Conservation (phyloP, 2,329 filamentous ascomycete species). For the Aspergillus sp. region DNA sequence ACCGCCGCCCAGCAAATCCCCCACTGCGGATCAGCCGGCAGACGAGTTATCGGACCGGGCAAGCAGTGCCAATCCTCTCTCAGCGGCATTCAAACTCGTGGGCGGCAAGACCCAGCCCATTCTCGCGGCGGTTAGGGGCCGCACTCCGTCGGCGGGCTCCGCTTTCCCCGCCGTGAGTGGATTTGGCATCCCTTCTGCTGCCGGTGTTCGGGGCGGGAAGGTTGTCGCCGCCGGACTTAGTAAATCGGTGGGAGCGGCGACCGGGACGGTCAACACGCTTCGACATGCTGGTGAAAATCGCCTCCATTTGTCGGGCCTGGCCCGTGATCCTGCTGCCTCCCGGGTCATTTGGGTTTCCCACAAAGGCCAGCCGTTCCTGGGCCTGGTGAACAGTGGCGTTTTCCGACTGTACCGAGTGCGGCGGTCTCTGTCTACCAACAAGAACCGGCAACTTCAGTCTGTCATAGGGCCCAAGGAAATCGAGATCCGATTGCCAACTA, state of each 20-base stretch:
- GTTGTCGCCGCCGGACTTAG: slow-evolving; percentile 51
- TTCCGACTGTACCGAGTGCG: slow-evolving; percentile 47
- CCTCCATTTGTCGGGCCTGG: slow-evolving; percentile 44
- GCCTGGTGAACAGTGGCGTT: slow-evolving; percentile 45
- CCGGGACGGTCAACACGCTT: slow-evolving; percentile 48
- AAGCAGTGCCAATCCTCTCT: slow-evolving; percentile 51
- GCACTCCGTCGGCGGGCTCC: slow-evolving; percentile 48
- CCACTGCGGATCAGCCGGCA: slow-evolving; percentile 45
- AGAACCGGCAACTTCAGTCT: slow-evolving; percentile 53
- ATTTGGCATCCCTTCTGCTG: slow-evolving; percentile 47
- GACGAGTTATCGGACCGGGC: slow-evolving; percentile 49
- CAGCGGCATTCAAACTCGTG: slow-evolving; percentile 69
- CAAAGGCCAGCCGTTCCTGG: slow-evolving; percentile 43
- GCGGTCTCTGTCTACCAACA: slow-evolving; percentile 50
- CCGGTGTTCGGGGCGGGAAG: slow-evolving; percentile 47
- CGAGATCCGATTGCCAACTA: slow-evolving; percentile 65
- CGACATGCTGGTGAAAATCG: slow-evolving; percentile 51
- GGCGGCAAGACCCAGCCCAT: slow-evolving; percentile 61
- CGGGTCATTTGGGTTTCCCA: slow-evolving; percentile 48
- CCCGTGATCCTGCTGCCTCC: slow-evolving; percentile 39
- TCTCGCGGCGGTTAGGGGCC: slow-evolving; percentile 63
- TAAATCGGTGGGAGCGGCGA: slow-evolving; percentile 50
- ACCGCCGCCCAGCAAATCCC: slow-evolving; percentile 35
- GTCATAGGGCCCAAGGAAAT: slow-evolving; percentile 59
- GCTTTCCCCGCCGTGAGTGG: slow-evolving; percentile 44